These are phyloP conservation scores for Botrytis sinoallii DNA, from an alignment of 2,329 filamentous ascomycete genomes.

Conservation along the genomic window DNA sequence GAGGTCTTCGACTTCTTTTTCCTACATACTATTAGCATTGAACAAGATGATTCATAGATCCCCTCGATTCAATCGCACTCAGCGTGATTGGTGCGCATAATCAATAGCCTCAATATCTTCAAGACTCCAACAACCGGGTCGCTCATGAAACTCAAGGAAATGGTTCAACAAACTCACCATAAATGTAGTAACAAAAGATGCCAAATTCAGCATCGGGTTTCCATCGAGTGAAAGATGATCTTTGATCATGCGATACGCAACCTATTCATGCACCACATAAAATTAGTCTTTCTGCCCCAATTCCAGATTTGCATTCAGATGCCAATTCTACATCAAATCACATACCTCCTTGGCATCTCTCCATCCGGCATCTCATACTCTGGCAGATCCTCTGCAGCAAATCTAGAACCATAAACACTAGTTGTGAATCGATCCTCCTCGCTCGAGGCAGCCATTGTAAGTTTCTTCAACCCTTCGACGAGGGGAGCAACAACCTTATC, in stretches of 20 bases:
- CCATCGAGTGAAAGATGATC: constrained; percentile 90
- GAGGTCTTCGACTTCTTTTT: constrained; percentile 92
- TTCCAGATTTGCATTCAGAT: background rate
- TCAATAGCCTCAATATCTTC: background rate
- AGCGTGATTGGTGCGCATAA: background rate
- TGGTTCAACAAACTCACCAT: constrained; percentile 58
- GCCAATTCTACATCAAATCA: background rate
- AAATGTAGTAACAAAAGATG: constrained; percentile 93
- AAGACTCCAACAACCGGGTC: background rate
- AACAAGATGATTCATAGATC: background rate
- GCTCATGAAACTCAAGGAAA: background rate
- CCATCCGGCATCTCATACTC: constrained; percentile 80
- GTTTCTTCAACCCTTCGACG: constrained; percentile 45
- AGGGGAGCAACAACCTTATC: constrained; percentile 28
- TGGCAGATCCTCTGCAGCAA: constrained; percentile 77
- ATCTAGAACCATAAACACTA: constrained; percentile 78
- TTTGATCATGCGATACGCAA: constrained; percentile 97
- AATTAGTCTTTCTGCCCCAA: background rate
- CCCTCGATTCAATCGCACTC: background rate
- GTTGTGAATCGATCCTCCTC: constrained; percentile 34
- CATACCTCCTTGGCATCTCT: constrained; percentile 80
- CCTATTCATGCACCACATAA: constrained; percentile 43
- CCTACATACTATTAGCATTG: constrained; percentile 47
- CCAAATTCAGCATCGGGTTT: constrained; percentile 83
- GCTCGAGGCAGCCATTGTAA: constrained; percentile 40